Percentiles rank a stretch among this genome's conserved stretches.
Evolutionary conservation across 495 filamentous ascomycete species (phyloP).

Genomic region (Aspergillus carlsbadensis): DNA sequence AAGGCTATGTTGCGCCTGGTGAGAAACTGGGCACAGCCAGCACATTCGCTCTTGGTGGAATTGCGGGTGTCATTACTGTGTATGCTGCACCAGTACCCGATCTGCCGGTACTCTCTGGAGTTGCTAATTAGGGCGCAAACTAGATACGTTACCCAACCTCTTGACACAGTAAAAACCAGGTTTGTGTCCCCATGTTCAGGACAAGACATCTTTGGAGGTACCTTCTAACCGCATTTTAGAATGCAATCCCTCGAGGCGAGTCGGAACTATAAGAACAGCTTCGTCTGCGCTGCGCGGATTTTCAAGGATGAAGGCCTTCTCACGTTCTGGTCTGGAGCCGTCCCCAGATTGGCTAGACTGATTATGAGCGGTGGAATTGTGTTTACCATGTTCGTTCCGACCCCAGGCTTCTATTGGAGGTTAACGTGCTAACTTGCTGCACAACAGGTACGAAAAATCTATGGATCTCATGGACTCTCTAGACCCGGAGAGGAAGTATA

Average conservation of each 20-base stretch:
- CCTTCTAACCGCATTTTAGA: constrained; percentile 38
- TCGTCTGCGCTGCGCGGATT: constrained; percentile 79
- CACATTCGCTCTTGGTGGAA: constrained; percentile 87
- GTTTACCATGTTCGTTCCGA: constrained; percentile 76
- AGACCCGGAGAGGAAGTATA: constrained; percentile 83
- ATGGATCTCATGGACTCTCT: constrained; percentile 81
- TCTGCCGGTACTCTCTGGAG: background rate
- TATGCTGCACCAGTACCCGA: constrained; percentile 46
- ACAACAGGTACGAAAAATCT: constrained; percentile 83
- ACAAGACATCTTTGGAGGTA: background rate
- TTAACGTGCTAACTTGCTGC: constrained; percentile 13
- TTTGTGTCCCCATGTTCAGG: constrained; percentile 23
- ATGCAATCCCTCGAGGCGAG: constrained; percentile 97
- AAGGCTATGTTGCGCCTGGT: constrained; percentile 87
- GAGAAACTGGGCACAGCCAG: constrained; percentile 89
- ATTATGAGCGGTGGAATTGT: constrained; percentile 94
- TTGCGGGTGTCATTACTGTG: constrained; percentile 91
- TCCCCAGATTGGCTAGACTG: constrained; percentile 79
- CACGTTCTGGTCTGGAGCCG: constrained; percentile 91
- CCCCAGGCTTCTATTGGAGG: background rate
- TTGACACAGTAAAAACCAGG: constrained; percentile 95
- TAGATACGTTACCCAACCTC: constrained; percentile 73
- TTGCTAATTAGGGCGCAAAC: background rate
- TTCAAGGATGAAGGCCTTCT: constrained; percentile 85
- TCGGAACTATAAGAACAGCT: constrained; percentile 81